phyloP scores from a whole-genome alignment of 2,329 filamentous ascomycete genomes.

The Aspergillus quadrilineatus region DNA sequence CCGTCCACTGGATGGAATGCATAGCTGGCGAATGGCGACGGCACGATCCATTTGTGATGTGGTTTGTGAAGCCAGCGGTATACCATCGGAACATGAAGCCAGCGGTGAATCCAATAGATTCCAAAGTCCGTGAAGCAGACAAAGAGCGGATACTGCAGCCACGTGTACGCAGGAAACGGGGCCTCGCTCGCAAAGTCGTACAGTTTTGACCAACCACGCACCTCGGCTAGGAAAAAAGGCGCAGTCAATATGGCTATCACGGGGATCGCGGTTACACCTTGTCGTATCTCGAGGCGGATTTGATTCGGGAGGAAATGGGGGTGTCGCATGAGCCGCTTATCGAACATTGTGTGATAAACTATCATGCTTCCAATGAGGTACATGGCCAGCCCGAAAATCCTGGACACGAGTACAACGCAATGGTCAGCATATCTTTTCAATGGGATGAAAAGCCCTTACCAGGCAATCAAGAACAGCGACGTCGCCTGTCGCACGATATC shows the following conservation, averaged over 20 bases:
- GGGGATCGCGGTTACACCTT: slow-evolving; percentile 73
- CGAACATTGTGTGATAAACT: slow-evolving; percentile 71
- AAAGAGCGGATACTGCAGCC: slow-evolving; percentile 81
- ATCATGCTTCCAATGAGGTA: slow-evolving; percentile 82
- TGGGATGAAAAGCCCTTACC: slow-evolving; percentile 17
- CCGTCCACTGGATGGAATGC: slow-evolving; percentile 95
- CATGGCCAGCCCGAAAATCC: slow-evolving; percentile 76
- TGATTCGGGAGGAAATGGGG: slow-evolving; percentile 94
- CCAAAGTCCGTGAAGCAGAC: slow-evolving; percentile 80
- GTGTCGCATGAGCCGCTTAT: slow-evolving; percentile 81
- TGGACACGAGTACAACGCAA: slow-evolving; percentile 38
- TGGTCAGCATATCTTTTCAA: not conserved
- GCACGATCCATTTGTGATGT: slow-evolving; percentile 99
- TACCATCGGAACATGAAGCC: slow-evolving; percentile 71
- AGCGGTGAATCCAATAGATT: slow-evolving; percentile 89
- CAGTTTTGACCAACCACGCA: slow-evolving; percentile 79
- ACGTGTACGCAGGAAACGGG: slow-evolving; percentile 73
- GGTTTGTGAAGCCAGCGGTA: slow-evolving; percentile 93
- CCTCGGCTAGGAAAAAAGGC: slow-evolving; percentile 77
- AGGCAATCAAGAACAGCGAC: slow-evolving; percentile 31
- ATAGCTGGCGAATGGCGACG: slow-evolving; percentile 85
- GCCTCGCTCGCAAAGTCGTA: slow-evolving; percentile 74
- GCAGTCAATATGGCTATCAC: slow-evolving; percentile 77
- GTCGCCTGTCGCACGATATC: slow-evolving; percentile 29
- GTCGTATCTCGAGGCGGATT: slow-evolving; percentile 76